These are phyloP conservation scores for Hypocreales sp. DNA, from an alignment of 2,329 filamentous ascomycete species.

Conservation along the genomic window DNA sequence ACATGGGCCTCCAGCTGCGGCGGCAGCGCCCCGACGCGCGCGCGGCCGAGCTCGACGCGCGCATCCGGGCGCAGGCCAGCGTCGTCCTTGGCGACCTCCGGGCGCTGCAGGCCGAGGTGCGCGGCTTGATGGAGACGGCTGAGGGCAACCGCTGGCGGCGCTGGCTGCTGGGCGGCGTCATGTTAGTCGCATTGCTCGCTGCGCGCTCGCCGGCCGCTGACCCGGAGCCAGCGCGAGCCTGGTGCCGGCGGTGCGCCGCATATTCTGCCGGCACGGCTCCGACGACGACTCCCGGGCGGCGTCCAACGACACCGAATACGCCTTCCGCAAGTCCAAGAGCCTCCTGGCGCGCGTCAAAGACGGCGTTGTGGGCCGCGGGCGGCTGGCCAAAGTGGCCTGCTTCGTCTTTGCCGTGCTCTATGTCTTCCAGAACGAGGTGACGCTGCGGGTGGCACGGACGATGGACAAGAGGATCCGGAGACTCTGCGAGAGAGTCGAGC, in stretches of 20 bases:
- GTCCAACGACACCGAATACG: slow-evolving; percentile 41
- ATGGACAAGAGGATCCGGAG: slow-evolving; percentile 32
- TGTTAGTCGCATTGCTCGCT: slow-evolving; percentile 22
- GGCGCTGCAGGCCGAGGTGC: slow-evolving; percentile 26
- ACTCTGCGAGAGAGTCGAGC: slow-evolving; percentile 30
- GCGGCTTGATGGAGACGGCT: slow-evolving; percentile 23
- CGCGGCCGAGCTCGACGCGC: slow-evolving; percentile 23
- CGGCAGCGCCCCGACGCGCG: slow-evolving; percentile 12
- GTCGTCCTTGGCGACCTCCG: slow-evolving; percentile 28
- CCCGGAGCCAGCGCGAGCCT: slow-evolving; percentile 25
- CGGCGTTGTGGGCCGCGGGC: slow-evolving; percentile 25
- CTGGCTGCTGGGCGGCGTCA: slow-evolving; percentile 33
- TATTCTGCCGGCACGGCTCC: slow-evolving; percentile 31
- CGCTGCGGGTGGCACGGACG: slow-evolving; percentile 36
- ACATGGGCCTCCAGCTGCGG: slow-evolving; percentile 16
- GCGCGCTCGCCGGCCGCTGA: slow-evolving; percentile 1
- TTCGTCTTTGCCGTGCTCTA: slow-evolving; percentile 42
- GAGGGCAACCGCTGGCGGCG: slow-evolving; percentile 35
- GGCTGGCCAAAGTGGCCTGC: slow-evolving; percentile 33
- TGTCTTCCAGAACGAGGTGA: slow-evolving; percentile 43
- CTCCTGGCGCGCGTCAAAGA: slow-evolving; percentile 33
- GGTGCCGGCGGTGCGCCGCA: slow-evolving; percentile 32
- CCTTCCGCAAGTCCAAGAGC: slow-evolving; percentile 33
- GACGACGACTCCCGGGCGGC: slow-evolving; percentile 19
- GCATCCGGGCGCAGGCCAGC: slow-evolving; percentile 25